Conservation (phyloP, 345 rosid genomes). For the Rhizophora apiculata region DNA sequence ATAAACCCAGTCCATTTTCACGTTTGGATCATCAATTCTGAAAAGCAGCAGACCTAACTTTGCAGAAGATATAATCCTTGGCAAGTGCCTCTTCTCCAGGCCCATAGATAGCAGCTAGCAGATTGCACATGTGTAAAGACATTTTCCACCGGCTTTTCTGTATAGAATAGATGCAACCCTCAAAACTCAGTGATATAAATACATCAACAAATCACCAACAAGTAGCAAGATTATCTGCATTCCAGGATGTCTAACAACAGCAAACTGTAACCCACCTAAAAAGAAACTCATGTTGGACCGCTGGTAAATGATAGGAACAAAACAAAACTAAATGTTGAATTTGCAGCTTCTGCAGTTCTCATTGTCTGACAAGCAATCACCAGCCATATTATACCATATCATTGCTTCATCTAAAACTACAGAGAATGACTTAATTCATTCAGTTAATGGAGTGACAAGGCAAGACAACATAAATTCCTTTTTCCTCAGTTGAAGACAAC, state of each 20-base stretch:
- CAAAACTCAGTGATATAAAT: neutral
- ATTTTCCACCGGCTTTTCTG: conserved; percentile 52
- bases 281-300: neutral
- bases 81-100: conserved; percentile 94
- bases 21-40: conserved; percentile 60
- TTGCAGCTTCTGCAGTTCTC: too few relatives aligned
- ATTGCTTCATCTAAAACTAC: too few relatives aligned
- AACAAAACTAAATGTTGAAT: too few relatives aligned
- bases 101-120: conserved; percentile 97
- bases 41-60: conserved; percentile 66
- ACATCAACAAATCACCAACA: neutral
- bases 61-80: conserved; percentile 65
- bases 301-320: too few relatives aligned
- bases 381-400: too few relatives aligned
- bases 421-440: too few relatives aligned
- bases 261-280: neutral
- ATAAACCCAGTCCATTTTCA: conserved; percentile 82
- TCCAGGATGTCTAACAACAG: neutral
- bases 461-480: too few relatives aligned
- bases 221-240: neutral
- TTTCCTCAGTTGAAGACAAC: too few relatives aligned
- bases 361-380: too few relatives aligned
- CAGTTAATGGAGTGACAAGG: too few relatives aligned
- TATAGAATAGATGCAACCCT: conserved; percentile 12
- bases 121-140: conserved; percentile 67